Evolutionary conservation across 1,139 yeast species (phyloP).

Genomic region (Barnettozyma hawaiiensis): DNA sequence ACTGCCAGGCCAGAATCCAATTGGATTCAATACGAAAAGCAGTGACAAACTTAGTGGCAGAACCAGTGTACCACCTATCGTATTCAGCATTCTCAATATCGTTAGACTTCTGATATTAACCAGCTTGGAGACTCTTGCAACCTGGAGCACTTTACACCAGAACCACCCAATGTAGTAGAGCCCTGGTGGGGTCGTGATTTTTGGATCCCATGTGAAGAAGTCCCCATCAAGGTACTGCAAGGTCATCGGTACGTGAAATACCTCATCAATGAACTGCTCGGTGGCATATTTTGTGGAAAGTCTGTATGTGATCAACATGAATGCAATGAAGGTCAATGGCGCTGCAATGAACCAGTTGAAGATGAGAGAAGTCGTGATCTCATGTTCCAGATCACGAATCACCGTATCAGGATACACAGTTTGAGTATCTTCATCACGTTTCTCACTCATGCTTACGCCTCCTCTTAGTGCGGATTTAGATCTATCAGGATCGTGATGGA

Average conservation of each 20-base stretch:
- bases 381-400: constrained; percentile 21
- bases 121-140: constrained; percentile 18
- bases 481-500: too few species aligned
- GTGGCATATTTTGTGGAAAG: constrained; percentile 17
- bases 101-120: constrained; percentile 35
- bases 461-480: too few species aligned
- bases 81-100: constrained; percentile 52
- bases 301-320: constrained; percentile 8
- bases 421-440: background rate
- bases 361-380: constrained; percentile 21
- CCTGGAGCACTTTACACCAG: constrained; percentile 33
- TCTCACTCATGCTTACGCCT: constrained; percentile 1
- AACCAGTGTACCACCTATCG: constrained; percentile 54
- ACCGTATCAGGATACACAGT: background rate
- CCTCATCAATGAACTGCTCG: constrained; percentile 52
- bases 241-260: constrained; percentile 81
- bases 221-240: constrained; percentile 55
- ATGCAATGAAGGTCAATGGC: constrained; percentile 16
- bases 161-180: constrained; percentile 60
- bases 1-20: constrained; percentile 44
- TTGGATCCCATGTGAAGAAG: constrained; percentile 71
- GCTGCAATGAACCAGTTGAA: constrained; percentile 25
- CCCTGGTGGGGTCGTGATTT: constrained; percentile 97
- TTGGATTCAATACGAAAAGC: constrained; percentile 32
- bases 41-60: constrained; percentile 42